Evolutionary conservation across 306 rosid species (phyloP), one percentile per base, ranked within the genome.

Genomic region (Acacia acuminata): DNA sequence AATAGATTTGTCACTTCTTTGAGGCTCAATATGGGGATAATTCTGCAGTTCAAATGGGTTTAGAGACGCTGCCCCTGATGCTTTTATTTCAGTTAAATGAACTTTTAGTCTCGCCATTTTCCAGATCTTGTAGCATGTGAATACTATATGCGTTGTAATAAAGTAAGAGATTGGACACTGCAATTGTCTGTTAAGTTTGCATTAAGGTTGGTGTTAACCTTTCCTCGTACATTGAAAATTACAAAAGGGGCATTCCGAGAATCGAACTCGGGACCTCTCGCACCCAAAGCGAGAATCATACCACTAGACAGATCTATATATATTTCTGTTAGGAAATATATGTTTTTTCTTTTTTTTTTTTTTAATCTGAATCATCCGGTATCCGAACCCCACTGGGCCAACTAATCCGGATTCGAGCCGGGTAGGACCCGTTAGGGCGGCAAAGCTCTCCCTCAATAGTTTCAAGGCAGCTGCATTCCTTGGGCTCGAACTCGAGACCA

Each of bases 211-310:
- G 7, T 22, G 5, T 60, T 24, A 25, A 60, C 66, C 7, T 60
- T 60, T 60, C 66, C 66, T 22, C 4, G 7, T 60, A 22, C 9
- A 22, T 27, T 27, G 19, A 63, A 14, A 24, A 27, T 63, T 63
- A 63, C 36, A 25, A 61, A 61, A 2, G 64, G 64, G 64, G 64
- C 64, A 56, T 56, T 56, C 64, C 81, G 73, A 82, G 87, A 89
- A 85, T 85, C 61, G 77, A 81, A 80, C 82, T 82, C 80, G 84
- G 87, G 87, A 87, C 90, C 90, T 83, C 86, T 85, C 63, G 79
- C 89, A 87, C 86, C 89, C 89, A 65, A 83, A 85, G 85, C 85
- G 76, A 87, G 86, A 87, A 87, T 87, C 89, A 85, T 88, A 82
- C 88, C 88, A 84, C 88, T 80, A 83, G 88, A 85, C 88, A n/a